Evolutionary conservation across 345 rosid species (phyloP).

Genomic region (Citropsis articulata): DNA sequence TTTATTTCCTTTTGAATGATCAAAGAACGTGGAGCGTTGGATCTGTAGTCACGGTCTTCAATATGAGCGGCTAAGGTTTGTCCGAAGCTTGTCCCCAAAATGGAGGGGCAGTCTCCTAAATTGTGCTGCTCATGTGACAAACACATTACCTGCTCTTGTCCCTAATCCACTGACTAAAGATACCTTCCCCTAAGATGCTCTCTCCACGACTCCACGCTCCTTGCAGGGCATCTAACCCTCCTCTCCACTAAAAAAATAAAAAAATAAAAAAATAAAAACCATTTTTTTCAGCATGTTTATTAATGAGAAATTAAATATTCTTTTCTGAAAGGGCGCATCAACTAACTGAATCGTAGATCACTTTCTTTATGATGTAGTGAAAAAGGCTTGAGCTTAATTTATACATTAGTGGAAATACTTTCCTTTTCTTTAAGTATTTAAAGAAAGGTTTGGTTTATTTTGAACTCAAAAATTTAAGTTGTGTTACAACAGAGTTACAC

Average conservation of each 20-base stretch:
- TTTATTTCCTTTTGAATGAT: background rate
- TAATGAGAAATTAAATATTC: too few species aligned
- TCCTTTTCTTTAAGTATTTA: too few species aligned
- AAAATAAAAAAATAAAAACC: background rate
- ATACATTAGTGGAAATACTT: too few species aligned
- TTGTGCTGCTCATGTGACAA: conserved; percentile 34
- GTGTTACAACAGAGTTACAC: background rate
- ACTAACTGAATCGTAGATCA: background rate
- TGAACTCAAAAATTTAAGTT: too few species aligned
- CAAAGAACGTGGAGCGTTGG: conserved; percentile 19
- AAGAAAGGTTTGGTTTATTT: too few species aligned
- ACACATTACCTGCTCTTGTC: conserved; percentile 29
- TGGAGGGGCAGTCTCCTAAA: conserved; percentile 26
- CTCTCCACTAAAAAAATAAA: background rate
- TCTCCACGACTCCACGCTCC: conserved; percentile 15
- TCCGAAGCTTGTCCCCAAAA: conserved; percentile 43
- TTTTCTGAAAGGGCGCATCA: background rate
- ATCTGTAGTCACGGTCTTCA: conserved; percentile 22
- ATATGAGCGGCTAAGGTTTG: conserved; percentile 34
- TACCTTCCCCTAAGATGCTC: conserved; percentile 1
- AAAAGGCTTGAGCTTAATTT: too few species aligned
- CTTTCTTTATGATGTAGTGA: background rate
- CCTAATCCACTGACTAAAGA: conserved; percentile 17
- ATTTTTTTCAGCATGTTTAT: too few species aligned
- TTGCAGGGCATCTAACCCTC: background rate